Evolutionary conservation across 495 filamentous ascomycete species (phyloP), one percentile per base, ranked within the genome.

Genomic region (Talaromyces adpressus): DNA sequence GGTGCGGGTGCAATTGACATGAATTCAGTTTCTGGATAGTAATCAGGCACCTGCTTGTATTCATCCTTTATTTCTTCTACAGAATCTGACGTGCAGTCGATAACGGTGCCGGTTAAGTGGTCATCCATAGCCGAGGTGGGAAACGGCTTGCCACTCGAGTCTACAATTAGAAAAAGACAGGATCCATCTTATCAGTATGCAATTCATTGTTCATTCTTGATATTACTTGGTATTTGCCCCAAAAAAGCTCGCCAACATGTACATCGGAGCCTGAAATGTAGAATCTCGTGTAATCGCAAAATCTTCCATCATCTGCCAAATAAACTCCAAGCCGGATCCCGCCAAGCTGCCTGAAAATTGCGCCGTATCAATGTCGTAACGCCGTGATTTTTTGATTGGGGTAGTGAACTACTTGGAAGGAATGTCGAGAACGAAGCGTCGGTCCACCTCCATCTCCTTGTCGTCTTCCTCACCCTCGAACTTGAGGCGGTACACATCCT

Each of bases 401-500:
- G 20, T 39, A 39, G 22, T 52, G 4, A 11, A 18, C 66, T 67
- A 84, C 65, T 81, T 81, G 59, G 73, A 72, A n/a, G 79, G 78
- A 62, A 91, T 87, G 65, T 96, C 91, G 41, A 96, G 78, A 9
- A 95, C 91, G 70, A 87, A 91, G 34, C 90, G 82, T 59, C 89
- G 77, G 57, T 91, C 90, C 2, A 94, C 91, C 56, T 91, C 86
- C 77, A 90, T 85, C 62, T 91, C 89, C 67, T 88, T 88, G 59
- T 87, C 89, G 67, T 90, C 90, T 69, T 93, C 90, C 70, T 96
- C 91, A 11, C 90, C 90, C 71, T 96, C 91, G 63, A 96, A 96
- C 64, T 90, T 86, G 64, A 96, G 78, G 51, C 83, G 76, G 62
- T 85, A 88, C 53, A 77, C 77, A 57, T 85, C 84, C 65, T 87